These are phyloP conservation scores for Paracoccidioides brasiliensis DNA, from an alignment of 2,329 filamentous ascomycete genomes.

Conservation along the genomic window DNA sequence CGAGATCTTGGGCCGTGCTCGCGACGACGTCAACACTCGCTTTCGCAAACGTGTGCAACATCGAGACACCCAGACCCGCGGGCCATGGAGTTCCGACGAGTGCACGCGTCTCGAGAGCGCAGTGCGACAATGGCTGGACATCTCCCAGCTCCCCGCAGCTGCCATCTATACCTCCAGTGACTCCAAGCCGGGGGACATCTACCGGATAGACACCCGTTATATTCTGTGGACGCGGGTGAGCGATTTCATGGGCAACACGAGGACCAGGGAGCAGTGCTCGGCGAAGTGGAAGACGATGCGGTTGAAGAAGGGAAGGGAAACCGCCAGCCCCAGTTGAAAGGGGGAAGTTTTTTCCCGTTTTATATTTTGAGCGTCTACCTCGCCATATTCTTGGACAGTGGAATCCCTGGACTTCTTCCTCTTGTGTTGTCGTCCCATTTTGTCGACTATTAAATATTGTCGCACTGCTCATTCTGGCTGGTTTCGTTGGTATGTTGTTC, in stretches of 20 bases:
- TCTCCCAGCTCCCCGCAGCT: slow-evolving; percentile 2
- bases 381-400: too few relatives aligned
- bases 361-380: too few relatives aligned
- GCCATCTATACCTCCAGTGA: slow-evolving; percentile 18
- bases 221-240: slow-evolving; percentile 13
- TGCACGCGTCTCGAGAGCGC: slow-evolving; percentile 16
- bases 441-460: too few relatives aligned
- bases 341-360: background rate
- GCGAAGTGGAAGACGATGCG: slow-evolving; percentile 14
- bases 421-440: too few relatives aligned
- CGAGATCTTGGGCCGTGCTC: slow-evolving; percentile 24
- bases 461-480: too few relatives aligned
- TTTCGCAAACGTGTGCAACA: slow-evolving; percentile 32
- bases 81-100: slow-evolving; percentile 27
- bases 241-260: slow-evolving; percentile 11
- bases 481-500: too few relatives aligned
- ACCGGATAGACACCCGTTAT: slow-evolving; percentile 6
- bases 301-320: background rate
- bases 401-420: too few relatives aligned
- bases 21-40: slow-evolving; percentile 31
- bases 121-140: slow-evolving; percentile 16
- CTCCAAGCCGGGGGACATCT: slow-evolving; percentile 17
- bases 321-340: background rate
- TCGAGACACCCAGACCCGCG: slow-evolving; percentile 22
- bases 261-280: slow-evolving; percentile 15